phyloP scores from a whole-genome alignment of 2,329 filamentous ascomycete genomes.

The Uncinocarpus reesii region DNA sequence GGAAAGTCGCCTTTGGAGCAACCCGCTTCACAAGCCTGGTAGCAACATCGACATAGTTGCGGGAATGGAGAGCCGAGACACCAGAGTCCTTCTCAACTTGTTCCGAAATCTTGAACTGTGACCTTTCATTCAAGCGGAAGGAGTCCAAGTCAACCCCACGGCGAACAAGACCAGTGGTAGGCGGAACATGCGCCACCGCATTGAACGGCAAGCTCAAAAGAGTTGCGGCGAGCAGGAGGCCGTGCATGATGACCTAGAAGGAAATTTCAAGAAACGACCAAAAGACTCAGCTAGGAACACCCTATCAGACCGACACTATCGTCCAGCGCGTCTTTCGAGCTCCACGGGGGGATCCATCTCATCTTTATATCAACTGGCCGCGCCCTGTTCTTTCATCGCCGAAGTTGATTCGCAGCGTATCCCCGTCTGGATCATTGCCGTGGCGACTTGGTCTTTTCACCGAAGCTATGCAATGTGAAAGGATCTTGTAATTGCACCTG shows the following conservation, averaged over 20 bases:
- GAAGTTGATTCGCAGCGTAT: neutral
- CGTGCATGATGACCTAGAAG: constrained; percentile 12
- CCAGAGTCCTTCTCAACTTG: constrained; percentile 3
- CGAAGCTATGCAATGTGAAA: neutral
- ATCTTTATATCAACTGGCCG: constrained; percentile 1
- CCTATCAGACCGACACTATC: neutral
- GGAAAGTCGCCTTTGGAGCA: constrained; percentile 11
- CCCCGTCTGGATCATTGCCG: neutral
- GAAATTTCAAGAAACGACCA: neutral
- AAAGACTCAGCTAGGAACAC: neutral
- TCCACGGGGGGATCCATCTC: neutral
- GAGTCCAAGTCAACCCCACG: constrained; percentile 15
- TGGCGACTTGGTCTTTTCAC: neutral
- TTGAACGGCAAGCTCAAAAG: constrained; percentile 11
- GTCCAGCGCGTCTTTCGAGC: neutral
- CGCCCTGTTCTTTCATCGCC: neutral
- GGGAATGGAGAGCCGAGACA: neutral
- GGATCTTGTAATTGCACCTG: neutral
- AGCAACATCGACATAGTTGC: constrained; percentile 14
- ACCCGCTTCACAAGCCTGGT: constrained; percentile 11
- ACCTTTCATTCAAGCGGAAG: constrained; percentile 10
- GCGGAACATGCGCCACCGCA: constrained; percentile 10
- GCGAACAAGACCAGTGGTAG: constrained; percentile 1
- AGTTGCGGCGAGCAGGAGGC: constrained; percentile 13
- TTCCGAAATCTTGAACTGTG: constrained; percentile 10